Conservation (phyloP, 2,329 filamentous ascomycete genomes). For the Alternaria gaisen region DNA sequence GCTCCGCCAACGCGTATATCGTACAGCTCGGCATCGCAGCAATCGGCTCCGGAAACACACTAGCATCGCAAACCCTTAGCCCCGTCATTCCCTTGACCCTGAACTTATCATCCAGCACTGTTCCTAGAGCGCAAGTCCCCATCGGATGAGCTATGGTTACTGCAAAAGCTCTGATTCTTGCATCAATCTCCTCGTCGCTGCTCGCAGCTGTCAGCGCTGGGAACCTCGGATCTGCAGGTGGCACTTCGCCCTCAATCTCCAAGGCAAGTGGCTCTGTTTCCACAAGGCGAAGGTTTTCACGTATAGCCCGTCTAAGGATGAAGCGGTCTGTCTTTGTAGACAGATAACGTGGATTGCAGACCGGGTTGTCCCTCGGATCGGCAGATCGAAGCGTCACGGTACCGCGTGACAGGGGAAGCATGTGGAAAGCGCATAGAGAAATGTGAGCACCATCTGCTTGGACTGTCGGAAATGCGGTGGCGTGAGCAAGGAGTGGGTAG, state of each 20-base stretch:
- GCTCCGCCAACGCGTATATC: constrained; percentile 33
- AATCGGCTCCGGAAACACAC: constrained; percentile 30
- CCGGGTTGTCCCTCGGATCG: constrained; percentile 23
- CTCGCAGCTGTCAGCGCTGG: constrained; percentile 19
- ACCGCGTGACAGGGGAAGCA: constrained; percentile 36
- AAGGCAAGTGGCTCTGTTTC: constrained; percentile 21
- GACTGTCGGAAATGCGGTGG: constrained; percentile 13
- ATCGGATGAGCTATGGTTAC: constrained; percentile 22
- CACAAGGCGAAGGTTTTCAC: constrained; percentile 14
- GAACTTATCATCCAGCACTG: constrained; percentile 28
- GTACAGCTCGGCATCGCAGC: constrained; percentile 32
- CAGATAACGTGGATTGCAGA: constrained; percentile 33
- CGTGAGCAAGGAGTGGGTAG: constrained; percentile 14
- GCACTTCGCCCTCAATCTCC: constrained; percentile 23
- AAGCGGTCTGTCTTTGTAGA: constrained; percentile 35
- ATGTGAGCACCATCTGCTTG: constrained; percentile 23
- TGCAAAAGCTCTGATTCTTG: constrained; percentile 17
- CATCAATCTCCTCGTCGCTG: constrained; percentile 39
- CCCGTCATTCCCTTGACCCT: constrained; percentile 19
- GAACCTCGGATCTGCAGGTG: constrained; percentile 18
- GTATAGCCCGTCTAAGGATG: constrained; percentile 28
- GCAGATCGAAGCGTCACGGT: constrained; percentile 28
- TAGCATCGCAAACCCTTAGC: constrained; percentile 29
- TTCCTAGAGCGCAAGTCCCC: constrained; percentile 32
- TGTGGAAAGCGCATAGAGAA: constrained; percentile 17